Conservation (phyloP, 257 asterid species). For the Cruciata laevipes region DNA sequence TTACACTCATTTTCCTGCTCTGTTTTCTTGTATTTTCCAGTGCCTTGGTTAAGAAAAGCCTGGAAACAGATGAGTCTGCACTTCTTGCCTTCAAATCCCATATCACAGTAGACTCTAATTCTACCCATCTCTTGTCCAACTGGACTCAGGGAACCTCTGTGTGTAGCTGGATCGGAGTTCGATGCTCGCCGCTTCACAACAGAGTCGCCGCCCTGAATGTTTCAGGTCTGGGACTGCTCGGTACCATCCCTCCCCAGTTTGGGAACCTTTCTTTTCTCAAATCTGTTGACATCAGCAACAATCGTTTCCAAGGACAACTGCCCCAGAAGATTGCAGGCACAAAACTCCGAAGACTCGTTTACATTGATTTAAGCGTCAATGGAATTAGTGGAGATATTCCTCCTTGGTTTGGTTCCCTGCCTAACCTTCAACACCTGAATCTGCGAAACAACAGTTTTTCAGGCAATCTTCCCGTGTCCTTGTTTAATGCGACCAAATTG, state of each 20-base stretch:
- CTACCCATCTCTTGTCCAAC: background rate
- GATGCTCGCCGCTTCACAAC: background rate
- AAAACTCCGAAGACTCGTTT: background rate
- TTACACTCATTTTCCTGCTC: background rate
- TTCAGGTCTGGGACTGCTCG: background rate
- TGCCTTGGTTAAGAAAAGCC: background rate
- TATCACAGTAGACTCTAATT: background rate
- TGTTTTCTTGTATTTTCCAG: background rate
- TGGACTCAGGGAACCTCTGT: constrained; percentile 7
- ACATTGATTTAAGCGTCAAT: constrained; percentile 13
- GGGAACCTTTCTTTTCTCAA: too few relatives aligned
- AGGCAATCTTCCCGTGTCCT: constrained; percentile 13
- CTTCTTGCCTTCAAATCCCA: constrained; percentile 6
- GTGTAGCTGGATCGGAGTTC: constrained; percentile 13
- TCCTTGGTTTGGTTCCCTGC: constrained; percentile 1
- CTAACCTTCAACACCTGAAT: constrained; percentile 6
- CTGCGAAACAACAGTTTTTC: constrained; percentile 11
- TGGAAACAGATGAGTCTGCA: background rate
- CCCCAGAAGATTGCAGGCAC: too few relatives aligned
- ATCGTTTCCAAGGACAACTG: too few relatives aligned
- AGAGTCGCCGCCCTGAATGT: background rate
- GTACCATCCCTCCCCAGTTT: too few relatives aligned
- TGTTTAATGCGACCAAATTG: constrained; percentile 12
- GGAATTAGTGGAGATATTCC: constrained; percentile 24
- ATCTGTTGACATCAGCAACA: too few relatives aligned